These are phyloP conservation scores for Sutorius eximius DNA, from an alignment of 1,284 basidiomycete species.

Conservation along the genomic window DNA sequence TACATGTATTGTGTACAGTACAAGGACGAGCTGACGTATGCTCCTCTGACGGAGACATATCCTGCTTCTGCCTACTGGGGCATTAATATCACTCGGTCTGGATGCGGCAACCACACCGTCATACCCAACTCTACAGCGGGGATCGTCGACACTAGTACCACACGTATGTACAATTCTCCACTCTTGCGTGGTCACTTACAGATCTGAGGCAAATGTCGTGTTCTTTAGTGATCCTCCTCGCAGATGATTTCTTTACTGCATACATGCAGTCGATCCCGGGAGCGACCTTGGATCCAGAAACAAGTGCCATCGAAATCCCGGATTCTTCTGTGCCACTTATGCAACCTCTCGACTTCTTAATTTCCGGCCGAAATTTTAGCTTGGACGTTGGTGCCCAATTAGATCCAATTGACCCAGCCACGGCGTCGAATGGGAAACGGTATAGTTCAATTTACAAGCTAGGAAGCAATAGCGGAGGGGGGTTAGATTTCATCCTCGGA, in stretches of 20 bases:
- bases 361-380: slow-evolving; percentile 12
- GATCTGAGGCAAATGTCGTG: neutral
- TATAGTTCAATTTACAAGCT: slow-evolving; percentile 19
- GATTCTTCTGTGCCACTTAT: slow-evolving; percentile 16
- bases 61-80: slow-evolving; percentile 27
- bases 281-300: slow-evolving; percentile 7
- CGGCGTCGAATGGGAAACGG: slow-evolving; percentile 16
- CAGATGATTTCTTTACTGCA: slow-evolving; percentile 18
- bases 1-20: slow-evolving; percentile 10
- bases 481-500: slow-evolving; percentile 30
- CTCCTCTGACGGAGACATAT: slow-evolving; percentile 23
- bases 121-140: slow-evolving; percentile 23
- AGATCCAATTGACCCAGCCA: slow-evolving; percentile 21
- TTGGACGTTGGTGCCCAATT: slow-evolving; percentile 29
- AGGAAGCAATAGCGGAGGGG: slow-evolving; percentile 10
- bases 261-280: slow-evolving; percentile 26
- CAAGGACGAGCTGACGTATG: slow-evolving; percentile 17
- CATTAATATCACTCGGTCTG: slow-evolving; percentile 21
- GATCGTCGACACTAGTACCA: slow-evolving; percentile 20
- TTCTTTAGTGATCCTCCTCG: slow-evolving; percentile 20
- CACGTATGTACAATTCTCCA: slow-evolving; percentile 10
- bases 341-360: slow-evolving; percentile 23
- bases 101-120: slow-evolving; percentile 17
- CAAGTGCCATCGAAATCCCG: slow-evolving; percentile 22
- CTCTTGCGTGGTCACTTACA: neutral